Base-by-base conservation (phyloP, 345 rosid species). In the Raphanus sativus region DNA sequence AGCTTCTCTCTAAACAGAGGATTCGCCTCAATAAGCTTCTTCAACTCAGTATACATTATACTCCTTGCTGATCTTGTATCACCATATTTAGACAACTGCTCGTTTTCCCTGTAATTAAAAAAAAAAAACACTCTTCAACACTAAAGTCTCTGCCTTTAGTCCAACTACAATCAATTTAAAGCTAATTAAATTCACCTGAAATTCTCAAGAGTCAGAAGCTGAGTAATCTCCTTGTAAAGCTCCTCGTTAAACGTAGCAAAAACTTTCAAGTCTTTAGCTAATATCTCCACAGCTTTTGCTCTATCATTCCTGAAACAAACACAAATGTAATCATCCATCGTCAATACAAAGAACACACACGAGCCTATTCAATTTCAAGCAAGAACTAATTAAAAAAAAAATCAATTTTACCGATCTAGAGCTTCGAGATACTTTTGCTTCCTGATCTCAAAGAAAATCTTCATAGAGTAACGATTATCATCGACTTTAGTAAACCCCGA, bases 1-100 rank as follows among this genome's bases (percentile, higher is more conserved):
- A 93, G 92, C 86, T 93, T 93, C 73, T 93, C 98, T 0, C 95
- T 89, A 67, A 93, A 93, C 68, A 91, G 83, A 13, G 98, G 98
- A 74, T 93, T 91, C 29, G 97, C 97, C 78, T 91, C 98, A 6
- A 93, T 91, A 59, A 93, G 74, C 79, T 89, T 93, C 81, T 93
- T 93, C 69, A 93, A 86, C 65, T 93, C 98, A 5, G 83, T 83
- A 67, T 91, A 88, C 98, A 93, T 93, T 42, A 93, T 93, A 50
- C 59, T 81, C 61, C 98, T 84, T 60, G 98, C 98, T 6, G 98
- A 88, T 79, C 89, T 93, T n/a, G 97, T 87, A 75, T 93, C 98
- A 45, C 98, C 92, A 69, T 93, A 93, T 74, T 93, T 91, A 0
- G 98, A 93, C 69, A 91, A 87, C 78, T 93, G 98, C 71, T 93